Conservation (phyloP, 2,329 filamentous ascomycete genomes). For the Incumbomyces lentus region DNA sequence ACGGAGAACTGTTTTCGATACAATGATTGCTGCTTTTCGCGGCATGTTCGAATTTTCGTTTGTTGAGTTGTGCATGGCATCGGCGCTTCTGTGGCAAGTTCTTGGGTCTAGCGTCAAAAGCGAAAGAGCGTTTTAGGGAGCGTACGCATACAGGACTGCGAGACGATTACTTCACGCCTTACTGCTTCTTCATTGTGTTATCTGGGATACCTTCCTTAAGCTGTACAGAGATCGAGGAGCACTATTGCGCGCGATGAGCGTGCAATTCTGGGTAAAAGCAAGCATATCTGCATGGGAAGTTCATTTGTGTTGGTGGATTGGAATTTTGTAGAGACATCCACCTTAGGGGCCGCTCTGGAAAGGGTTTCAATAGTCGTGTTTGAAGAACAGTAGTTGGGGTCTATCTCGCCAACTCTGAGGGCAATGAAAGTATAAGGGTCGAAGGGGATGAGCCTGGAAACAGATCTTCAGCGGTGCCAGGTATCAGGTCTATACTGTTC, state of each 20-base stretch:
- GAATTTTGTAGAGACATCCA: background rate
- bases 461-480: no score
- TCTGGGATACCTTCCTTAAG: background rate
- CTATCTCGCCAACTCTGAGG: no score
- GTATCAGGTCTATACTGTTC: no score
- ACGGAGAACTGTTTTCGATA: background rate
- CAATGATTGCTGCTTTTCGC: background rate
- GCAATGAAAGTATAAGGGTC: no score
- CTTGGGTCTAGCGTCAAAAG: slow-evolving; percentile 2
- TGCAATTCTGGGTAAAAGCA: slow-evolving; percentile 4
- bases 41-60: background rate
- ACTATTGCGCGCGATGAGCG: background rate
- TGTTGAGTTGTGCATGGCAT: slow-evolving; percentile 3
- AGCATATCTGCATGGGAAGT: slow-evolving; percentile 1
- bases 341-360: no score
- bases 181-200: background rate
- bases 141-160: background rate
- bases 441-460: no score
- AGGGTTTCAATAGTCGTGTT: no score
- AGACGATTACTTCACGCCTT: background rate
- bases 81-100: background rate
- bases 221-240: slow-evolving; percentile 1
- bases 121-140: background rate
- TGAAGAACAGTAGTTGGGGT: no score
- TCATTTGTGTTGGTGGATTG: slow-evolving; percentile 1